A percentile compares a stretch with the other conserved stretches of the same genome.
Evolutionary conservation across 2,329 filamentous ascomycete genomes (phyloP).

Genomic region (Myriosclerotinia duriaeana): DNA sequence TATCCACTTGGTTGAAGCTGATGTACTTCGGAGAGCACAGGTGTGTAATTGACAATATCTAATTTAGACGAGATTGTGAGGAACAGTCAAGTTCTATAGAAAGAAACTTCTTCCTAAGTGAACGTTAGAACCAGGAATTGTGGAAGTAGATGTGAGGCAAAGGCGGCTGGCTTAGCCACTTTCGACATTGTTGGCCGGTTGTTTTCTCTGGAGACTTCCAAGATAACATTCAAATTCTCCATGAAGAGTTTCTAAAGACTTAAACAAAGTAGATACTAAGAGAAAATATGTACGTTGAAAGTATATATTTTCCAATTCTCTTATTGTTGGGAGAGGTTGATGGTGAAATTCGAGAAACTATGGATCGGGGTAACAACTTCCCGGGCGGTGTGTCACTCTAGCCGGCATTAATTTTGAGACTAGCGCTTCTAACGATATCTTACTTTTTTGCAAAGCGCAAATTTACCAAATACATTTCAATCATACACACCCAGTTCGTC

Average conservation of each 20-base stretch:
- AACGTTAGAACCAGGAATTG: neutral
- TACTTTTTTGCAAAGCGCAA: slow-evolving; percentile 12
- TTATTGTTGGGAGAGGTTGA: neutral
- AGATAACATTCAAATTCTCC: neutral
- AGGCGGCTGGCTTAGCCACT: neutral
- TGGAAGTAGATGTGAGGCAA: too few relatives aligned
- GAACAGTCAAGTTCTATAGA: neutral
- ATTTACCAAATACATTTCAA: neutral
- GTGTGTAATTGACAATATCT: neutral
- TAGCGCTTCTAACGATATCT: slow-evolving; percentile 7
- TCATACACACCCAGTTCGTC: neutral
- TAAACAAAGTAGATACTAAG: neutral
- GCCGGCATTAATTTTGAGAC: slow-evolving; percentile 7
- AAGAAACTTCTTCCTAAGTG: neutral
- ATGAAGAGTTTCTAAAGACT: neutral
- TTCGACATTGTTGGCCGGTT: neutral
- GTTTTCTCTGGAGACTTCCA: neutral
- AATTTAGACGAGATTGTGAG: too few relatives aligned
- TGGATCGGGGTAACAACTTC: neutral
- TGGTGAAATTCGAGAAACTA: neutral
- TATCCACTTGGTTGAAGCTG: neutral
- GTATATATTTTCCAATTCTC: neutral
- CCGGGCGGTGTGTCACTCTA: neutral
- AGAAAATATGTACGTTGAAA: neutral
- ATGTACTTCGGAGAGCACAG: neutral